Evolutionary conservation across 805 yeast species (phyloP), one percentile per base, ranked within the genome.

Genomic region (Suhomyces canberraensis): DNA sequence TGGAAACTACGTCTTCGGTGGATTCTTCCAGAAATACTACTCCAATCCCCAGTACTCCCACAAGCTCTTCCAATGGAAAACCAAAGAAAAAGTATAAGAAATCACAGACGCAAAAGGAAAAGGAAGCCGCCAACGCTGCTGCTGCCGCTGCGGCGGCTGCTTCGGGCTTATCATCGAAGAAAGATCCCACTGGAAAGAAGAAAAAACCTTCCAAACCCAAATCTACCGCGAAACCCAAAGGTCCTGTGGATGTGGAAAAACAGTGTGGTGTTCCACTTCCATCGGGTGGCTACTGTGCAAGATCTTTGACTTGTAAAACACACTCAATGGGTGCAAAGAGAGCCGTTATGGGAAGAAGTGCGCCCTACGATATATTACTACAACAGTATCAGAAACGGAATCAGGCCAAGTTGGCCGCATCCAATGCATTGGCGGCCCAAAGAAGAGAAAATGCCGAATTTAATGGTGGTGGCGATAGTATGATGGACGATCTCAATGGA

Each of bases 281-380:
- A 0, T 84, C 83, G 46, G 98, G 97, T n/a, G 95, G 95, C 0
- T 83, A 80, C 48, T 93, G 98, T 70, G 97, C 97, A 4, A 74
- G 98, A 34, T 89, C 97, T 0, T 69, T 93, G 42, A 93, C 98
- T 0, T 93, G 98, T 72, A 93, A 93, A 57, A 89, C 97, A 0
- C 98, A 93, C 61, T 87, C 98, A 1, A 90, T 93, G 96, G 97
- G 97, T 22, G 96, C 97, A 18, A 93, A 93, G 53, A 76, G 98
- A 50, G 90, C 96, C 1, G 98, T 93, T 15, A 80, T 78, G 13
- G 98, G 98, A 8, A 75, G 98, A 50, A 81, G 95, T 24, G 90
- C 93, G 6, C 89, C 96, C 0, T 93, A 89, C 62, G 98, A 93
- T 58, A 80, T 79, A 19, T 67, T 93, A 36, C 68, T 93, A 38